A percentile compares a stretch with the other conserved stretches of the same genome.
These are phyloP conservation scores for Mitragyna speciosa DNA, from an alignment of 257 asterid genomes.

Conservation along the genomic window DNA sequence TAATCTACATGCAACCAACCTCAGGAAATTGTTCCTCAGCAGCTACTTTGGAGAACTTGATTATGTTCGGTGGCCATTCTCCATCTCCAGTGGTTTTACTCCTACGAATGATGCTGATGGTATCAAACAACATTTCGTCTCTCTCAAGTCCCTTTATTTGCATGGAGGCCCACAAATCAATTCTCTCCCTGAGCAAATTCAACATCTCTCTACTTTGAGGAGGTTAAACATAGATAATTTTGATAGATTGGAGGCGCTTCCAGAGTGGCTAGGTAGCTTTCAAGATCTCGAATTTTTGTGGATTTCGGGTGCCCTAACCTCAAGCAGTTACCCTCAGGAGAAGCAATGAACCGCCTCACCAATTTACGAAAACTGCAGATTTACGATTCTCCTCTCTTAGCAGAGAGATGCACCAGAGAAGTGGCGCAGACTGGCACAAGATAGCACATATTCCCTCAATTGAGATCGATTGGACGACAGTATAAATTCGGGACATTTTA, in stretches of 20 bases:
- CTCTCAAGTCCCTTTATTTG: slow-evolving; percentile 3
- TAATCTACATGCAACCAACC: too few relatives aligned
- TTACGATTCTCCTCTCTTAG: neutral
- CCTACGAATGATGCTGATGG: too few relatives aligned
- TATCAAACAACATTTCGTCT: neutral
- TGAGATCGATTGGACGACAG: too few relatives aligned
- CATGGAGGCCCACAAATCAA: slow-evolving; percentile 11
- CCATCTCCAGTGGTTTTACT: neutral
- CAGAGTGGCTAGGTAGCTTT: slow-evolving; percentile 31
- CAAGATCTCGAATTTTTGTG: neutral
- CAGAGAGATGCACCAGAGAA: neutral
- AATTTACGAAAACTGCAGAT: neutral
- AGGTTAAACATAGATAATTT: neutral
- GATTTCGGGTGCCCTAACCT: neutral
- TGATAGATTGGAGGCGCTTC: slow-evolving; percentile 17
- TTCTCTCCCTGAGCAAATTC: slow-evolving; percentile 13
- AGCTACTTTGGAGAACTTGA: too few relatives aligned
- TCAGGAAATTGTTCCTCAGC: too few relatives aligned
- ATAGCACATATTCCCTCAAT: neutral
- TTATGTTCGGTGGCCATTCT: slow-evolving; percentile 8
- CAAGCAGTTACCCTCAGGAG: slow-evolving; percentile 11
- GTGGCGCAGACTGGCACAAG: slow-evolving; percentile 20
- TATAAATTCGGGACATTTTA: too few relatives aligned
- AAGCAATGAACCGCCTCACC: slow-evolving; percentile 11
- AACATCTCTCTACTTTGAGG: slow-evolving; percentile 11